Percentiles rank a stretch among this genome's conserved stretches.
Evolutionary conservation across 305 asterid species (phyloP).

Genomic region (Fraxinus baroniana): DNA sequence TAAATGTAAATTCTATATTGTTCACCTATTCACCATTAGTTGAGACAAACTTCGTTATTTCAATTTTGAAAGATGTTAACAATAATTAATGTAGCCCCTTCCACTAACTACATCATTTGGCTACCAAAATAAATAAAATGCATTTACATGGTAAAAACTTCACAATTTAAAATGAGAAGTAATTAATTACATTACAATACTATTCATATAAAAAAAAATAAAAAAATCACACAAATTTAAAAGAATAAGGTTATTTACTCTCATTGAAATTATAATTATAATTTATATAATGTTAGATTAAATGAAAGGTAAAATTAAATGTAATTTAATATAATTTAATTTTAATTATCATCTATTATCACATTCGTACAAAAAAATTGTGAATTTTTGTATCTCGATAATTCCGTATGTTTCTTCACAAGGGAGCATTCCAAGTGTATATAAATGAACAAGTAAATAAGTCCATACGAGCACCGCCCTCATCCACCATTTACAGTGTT

Average conservation of each 20-base stretch:
- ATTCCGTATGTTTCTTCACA: slow-evolving; percentile 18
- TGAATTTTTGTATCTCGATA: neutral
- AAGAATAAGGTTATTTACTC: no score
- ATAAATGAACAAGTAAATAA: neutral
- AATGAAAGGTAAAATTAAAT: no score
- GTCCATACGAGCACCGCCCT: slow-evolving; percentile 59
- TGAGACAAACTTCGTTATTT: no score
- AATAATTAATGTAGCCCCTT: neutral
- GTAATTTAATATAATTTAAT: no score
- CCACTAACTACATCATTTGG: neutral
- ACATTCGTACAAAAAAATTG: neutral
- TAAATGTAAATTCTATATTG: no score
- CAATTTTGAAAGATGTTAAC: no score
- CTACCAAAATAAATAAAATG: neutral
- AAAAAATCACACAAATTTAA: neutral
- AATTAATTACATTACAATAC: neutral
- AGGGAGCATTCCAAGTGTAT: slow-evolving; percentile 12
- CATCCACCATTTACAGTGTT: slow-evolving; percentile 44
- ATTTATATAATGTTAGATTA: no score
- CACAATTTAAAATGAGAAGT: no score
- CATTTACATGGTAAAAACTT: no score
- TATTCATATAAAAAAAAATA: neutral
- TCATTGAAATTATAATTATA: no score
- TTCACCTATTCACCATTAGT: no score
- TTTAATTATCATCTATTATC: no score